Percentiles rank a stretch among this genome's conserved stretches.
Evolutionary conservation across 2,329 filamentous ascomycete genomes (phyloP).

Genomic region (Botrytis sinoallii): DNA sequence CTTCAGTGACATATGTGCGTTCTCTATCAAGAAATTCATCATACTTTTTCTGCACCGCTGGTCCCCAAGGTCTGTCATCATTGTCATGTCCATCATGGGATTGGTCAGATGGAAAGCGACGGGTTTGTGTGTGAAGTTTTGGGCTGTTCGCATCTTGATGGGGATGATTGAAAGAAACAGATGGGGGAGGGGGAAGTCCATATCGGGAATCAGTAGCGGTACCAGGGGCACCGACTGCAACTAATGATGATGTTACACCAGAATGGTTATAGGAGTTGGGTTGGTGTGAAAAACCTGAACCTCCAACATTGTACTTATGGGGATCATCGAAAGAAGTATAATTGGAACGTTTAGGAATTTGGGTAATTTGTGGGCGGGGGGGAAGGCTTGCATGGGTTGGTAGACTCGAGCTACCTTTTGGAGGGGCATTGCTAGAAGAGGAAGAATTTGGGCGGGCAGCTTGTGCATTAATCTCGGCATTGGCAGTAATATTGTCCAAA

Average conservation of each 20-base stretch:
- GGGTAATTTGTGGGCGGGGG: constrained; percentile 38
- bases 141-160: constrained; percentile 28
- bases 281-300: constrained; percentile 30
- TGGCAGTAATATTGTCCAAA: constrained; percentile 40
- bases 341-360: constrained; percentile 23
- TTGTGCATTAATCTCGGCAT: constrained; percentile 38
- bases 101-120: constrained; percentile 27
- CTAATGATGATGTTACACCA: constrained; percentile 32
- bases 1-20: constrained; percentile 71
- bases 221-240: constrained; percentile 38
- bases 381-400: constrained; percentile 39
- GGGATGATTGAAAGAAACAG: constrained; percentile 34
- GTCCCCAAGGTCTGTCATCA: constrained; percentile 37
- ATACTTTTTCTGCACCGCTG: constrained; percentile 63
- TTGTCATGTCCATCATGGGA: constrained; percentile 34
- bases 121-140: constrained; percentile 27
- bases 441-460: constrained; percentile 26
- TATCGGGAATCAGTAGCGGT: constrained; percentile 37
- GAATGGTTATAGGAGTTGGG: constrained; percentile 35
- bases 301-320: constrained; percentile 36
- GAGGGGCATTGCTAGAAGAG: constrained; percentile 28
- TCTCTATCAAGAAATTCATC: constrained; percentile 72
- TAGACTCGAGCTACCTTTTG: constrained; percentile 31
- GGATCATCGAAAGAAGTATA: constrained; percentile 33
- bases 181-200: constrained; percentile 38